Base-by-base conservation (phyloP, 1,284 basidiomycete species). In the Malassezia arunalokei region DNA sequence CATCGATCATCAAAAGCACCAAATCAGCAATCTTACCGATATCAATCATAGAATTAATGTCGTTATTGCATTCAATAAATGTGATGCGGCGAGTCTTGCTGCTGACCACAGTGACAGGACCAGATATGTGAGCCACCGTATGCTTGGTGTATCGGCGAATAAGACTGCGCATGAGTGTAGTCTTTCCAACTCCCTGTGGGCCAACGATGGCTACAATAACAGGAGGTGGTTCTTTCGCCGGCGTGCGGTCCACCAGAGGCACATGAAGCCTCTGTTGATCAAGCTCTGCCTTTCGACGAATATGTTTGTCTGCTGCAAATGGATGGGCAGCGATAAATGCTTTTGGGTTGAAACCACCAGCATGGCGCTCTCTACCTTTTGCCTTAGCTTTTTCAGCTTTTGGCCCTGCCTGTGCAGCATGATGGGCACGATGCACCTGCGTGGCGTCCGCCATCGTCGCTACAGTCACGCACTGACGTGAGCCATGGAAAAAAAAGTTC, bases 1-100 rank as follows among this genome's bases (percentile, higher is more conserved):
- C 92, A 69, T 99, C 94, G 63, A 98, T 86, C 88, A 96, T 91
- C 60, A 98, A 82, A 40, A 99, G 78, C 3, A 98, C 87, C 43
- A 98, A 78, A 75, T 98, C 94, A 5, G 88, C 92, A 55, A 98
- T 82, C 75, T 99, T 99, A 54, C 84, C 91, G 64, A 95, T 79
- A 78, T 99, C 94, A 59, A 98, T 87, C 91, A 96, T 96, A 43
- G 88, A 86, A 75, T 92, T 92, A 62, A 99, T 79, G 76, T 96
- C 90, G 73, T 91, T 96, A 66, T 92, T 91, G 77, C 90, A 96
- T 75, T 98, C 94, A 53, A 98, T 80, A 75, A 99, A 91, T 0
- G 92, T 96, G 20, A 98, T 78, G 12, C 94, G 79, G 43, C 89
- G 80, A 66, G 84, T 87, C 78, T 96, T 99, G 47, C 91, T 76